Conservation (phyloP, 306 rosid species). For the Castanea crenata region DNA sequence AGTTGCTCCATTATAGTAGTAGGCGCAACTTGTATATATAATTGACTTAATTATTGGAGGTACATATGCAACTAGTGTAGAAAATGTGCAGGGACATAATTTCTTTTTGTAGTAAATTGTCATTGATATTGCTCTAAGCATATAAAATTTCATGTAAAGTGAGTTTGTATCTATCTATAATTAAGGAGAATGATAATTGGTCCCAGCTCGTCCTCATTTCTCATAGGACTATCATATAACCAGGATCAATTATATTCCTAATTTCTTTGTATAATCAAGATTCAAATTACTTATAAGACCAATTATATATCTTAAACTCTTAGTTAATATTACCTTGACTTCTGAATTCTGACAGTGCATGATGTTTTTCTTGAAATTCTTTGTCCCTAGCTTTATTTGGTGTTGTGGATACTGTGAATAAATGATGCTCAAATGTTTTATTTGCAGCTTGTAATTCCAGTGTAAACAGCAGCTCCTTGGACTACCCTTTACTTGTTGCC, state of each 20-base stretch:
- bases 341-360: too few species aligned
- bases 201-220: not conserved
- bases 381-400: not conserved
- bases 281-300: not conserved
- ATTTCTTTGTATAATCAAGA: not conserved
- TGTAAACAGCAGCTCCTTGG: constrained; percentile 40
- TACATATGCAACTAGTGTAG: too few species aligned
- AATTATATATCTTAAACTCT: not conserved
- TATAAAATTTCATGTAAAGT: not conserved
- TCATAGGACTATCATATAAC: not conserved
- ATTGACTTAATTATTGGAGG: too few species aligned
- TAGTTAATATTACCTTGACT: too few species aligned
- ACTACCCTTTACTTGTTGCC: constrained; percentile 57
- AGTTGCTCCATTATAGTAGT: too few species aligned
- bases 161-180: not conserved
- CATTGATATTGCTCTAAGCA: not conserved
- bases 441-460: constrained; percentile 64
- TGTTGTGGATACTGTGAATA: not conserved
- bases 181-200: not conserved
- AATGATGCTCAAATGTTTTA: too few species aligned
- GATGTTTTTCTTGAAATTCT: not conserved
- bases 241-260: not conserved
- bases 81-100: too few species aligned
- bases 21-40: too few species aligned
- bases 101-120: too few species aligned